These are phyloP conservation scores for Acanthochlamys bracteata DNA, from an alignment of 106 monocot genomes.

Conservation along the genomic window DNA sequence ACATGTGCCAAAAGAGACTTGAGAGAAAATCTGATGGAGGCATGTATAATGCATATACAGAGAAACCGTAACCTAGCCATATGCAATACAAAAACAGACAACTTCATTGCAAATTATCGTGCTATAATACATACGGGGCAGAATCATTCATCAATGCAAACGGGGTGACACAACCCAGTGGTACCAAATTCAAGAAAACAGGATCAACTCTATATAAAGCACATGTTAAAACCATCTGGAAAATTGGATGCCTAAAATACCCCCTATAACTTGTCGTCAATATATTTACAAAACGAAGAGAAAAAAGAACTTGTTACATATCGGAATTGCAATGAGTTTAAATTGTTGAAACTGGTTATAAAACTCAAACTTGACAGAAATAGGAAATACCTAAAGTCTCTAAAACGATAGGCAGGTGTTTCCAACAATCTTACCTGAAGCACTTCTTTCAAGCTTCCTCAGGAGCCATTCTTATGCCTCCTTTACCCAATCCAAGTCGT, in stretches of 20 bases:
- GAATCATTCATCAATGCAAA: conserved; percentile 82
- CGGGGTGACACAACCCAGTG: conserved; percentile 91
- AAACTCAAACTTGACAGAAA: background rate
- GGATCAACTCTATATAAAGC: too few species aligned
- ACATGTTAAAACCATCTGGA: too few species aligned
- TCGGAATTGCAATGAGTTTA: too few species aligned
- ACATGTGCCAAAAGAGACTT: too few species aligned
- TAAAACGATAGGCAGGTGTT: background rate
- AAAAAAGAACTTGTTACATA: too few species aligned
- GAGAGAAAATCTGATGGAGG: too few species aligned
- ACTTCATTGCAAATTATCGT: background rate
- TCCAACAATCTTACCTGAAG: conserved; percentile 45
- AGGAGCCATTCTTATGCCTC: conserved; percentile 94
- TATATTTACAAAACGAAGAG: too few species aligned
- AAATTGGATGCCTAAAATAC: too few species aligned
- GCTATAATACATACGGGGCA: conserved; percentile 41
- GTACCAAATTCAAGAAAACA: conserved; percentile 38
- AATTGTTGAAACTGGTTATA: too few species aligned
- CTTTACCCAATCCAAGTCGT: conserved; percentile 93
- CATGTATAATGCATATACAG: too few species aligned
- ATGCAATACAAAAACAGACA: background rate
- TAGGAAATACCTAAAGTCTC: background rate
- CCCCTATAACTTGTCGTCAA: too few species aligned
- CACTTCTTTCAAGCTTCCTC: conserved; percentile 86
- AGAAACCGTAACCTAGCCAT: background rate